These are phyloP conservation scores for Astrothelium macrocarpum DNA, from an alignment of 495 filamentous ascomycete species.

Conservation along the genomic window DNA sequence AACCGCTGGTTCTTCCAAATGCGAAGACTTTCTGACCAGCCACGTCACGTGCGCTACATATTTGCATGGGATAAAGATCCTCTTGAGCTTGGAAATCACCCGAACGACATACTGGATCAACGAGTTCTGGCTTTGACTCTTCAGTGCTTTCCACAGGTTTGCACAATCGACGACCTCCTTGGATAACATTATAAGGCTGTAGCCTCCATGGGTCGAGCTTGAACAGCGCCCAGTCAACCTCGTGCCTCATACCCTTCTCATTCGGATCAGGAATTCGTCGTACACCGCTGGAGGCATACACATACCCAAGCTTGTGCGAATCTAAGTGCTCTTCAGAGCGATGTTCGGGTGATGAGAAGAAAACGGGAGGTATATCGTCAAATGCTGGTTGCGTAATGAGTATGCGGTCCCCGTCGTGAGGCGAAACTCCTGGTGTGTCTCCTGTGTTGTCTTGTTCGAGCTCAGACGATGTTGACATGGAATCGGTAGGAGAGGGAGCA, in stretches of 20 bases:
- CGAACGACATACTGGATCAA: conserved; percentile 18
- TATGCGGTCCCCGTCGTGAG: conserved; percentile 50
- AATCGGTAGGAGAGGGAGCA: background rate
- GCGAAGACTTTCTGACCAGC: conserved; percentile 73
- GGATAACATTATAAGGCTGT: conserved; percentile 58
- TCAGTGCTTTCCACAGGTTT: background rate
- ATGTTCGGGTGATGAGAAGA: conserved; percentile 56
- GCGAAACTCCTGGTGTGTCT: conserved; percentile 72
- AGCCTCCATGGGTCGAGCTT: conserved; percentile 63
- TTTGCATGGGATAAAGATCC: conserved; percentile 31
- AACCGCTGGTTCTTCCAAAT: conserved; percentile 80
- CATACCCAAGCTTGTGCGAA: conserved; percentile 65
- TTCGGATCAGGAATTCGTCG: conserved; percentile 51
- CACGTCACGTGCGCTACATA: conserved; percentile 39
- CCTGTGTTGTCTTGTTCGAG: conserved; percentile 37
- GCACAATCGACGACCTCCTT: conserved; percentile 31
- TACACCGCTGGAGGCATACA: conserved; percentile 84
- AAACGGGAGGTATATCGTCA: conserved; percentile 72
- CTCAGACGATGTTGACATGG: conserved; percentile 10
- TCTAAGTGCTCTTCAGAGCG: conserved; percentile 64
- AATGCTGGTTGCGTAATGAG: conserved; percentile 40
- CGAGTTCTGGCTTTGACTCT: conserved; percentile 15
- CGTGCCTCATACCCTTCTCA: conserved; percentile 55
- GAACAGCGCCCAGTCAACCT: conserved; percentile 94
- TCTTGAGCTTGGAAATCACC: conserved; percentile 20